Evolutionary conservation across 306 rosid genomes (phyloP), one percentile per base, ranked within the genome.

Genomic region (Acmispon strigosus): DNA sequence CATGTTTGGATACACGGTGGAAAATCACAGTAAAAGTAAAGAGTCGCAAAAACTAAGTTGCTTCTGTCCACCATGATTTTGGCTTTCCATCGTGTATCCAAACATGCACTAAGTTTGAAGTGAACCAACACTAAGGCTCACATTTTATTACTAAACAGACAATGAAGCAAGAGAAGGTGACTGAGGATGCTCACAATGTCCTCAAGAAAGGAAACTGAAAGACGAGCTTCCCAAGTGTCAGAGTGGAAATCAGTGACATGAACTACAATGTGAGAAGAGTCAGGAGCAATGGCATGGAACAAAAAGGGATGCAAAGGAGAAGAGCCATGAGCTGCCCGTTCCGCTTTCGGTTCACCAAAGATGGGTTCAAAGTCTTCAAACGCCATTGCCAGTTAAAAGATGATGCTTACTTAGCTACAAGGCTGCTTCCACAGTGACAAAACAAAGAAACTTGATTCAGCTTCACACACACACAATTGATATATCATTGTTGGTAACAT

Each of bases 241-340:
- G 70, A 80, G 69, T 81, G 87, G 78, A 87, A 92, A 83, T 93
- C 89, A 7, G 94, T 81, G 77, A 77, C 92, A 48, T 53, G 78
- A 74, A 93, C 83, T 9, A 76, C 18, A 4, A 90, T 70, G 74
- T 80, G 89, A 54, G 84, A 81, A 54, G 90, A 43, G 80, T 84
- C 84, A 18, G 89, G 56, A 16, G 89, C 82, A 73, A 66, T 66
- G n/a, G 81, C 87, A 42, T 76, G 89, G 62, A 87, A 73, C 87
- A 88, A 39, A 84, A 87, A 87, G 18, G 77, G 83, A 57, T 45
- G 74, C 72, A 52, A 45, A 43, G 81, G 52, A 16, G 5, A 58
- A 27, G 78, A 77, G 48, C 48, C 73, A 14, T 70, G 74, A 55
- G 75, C 37, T 5, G 55, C 16, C 71, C 75, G 69, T 56, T 85